Evolutionary conservation across 202 grass and related monocot genomes (phyloP).

Genomic region (Zizania palustris): DNA sequence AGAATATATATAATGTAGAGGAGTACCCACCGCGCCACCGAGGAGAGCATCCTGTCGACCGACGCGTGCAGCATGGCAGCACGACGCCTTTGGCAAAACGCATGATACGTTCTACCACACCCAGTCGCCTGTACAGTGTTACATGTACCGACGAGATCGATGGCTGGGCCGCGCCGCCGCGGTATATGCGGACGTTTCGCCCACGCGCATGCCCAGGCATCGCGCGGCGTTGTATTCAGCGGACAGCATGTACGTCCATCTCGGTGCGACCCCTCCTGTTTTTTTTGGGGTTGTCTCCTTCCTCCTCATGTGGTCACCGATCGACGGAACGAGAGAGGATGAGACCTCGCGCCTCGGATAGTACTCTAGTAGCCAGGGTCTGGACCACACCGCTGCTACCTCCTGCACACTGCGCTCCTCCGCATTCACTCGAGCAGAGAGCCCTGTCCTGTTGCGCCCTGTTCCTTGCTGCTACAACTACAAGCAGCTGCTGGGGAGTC

Average conservation of each 20-base stretch:
- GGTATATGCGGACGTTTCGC: no score
- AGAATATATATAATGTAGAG: not conserved
- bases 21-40: not conserved
- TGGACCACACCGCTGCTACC: conserved; percentile 36
- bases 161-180: not conserved
- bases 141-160: not conserved
- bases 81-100: not conserved
- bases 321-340: not conserved
- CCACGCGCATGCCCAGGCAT: no score
- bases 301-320: conserved; percentile 39
- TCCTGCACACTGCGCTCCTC: not conserved
- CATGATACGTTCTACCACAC: not conserved
- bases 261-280: not conserved
- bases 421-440: conserved; percentile 15
- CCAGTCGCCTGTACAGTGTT: not conserved
- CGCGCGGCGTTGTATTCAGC: not conserved
- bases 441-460: not conserved
- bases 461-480: not conserved
- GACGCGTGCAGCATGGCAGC: conserved; percentile 11
- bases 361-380: not conserved
- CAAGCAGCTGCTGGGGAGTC: not conserved
- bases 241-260: not conserved
- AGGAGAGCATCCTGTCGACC: not conserved
- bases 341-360: not conserved
- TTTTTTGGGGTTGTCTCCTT: conserved; percentile 33